These are phyloP conservation scores for Talaromyces sp. DNA, from an alignment of 2,329 filamentous ascomycete genomes.

Conservation along the genomic window DNA sequence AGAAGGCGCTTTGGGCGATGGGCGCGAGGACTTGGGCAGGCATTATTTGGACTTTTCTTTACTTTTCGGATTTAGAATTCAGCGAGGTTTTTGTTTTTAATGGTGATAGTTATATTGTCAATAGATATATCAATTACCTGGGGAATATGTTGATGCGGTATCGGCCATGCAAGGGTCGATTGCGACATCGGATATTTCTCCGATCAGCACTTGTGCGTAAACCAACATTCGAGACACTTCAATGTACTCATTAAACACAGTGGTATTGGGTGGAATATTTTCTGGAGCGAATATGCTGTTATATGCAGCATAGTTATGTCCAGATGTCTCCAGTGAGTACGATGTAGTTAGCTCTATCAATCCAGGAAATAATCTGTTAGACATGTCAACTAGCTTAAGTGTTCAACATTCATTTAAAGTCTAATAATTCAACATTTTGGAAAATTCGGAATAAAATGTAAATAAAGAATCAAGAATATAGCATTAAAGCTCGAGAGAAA, in stretches of 20 bases:
- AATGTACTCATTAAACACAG: background rate
- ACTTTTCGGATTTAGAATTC: background rate
- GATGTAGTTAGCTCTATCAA: background rate
- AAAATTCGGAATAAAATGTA: too few relatives aligned
- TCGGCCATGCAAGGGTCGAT: background rate
- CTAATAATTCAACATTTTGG: too few relatives aligned
- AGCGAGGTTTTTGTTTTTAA: background rate
- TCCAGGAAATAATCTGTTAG: background rate
- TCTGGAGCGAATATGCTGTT: background rate
- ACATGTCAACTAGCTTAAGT: too few relatives aligned
- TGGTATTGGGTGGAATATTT: background rate
- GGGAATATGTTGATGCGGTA: background rate
- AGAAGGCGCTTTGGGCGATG: constrained; percentile 47
- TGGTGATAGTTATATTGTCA: background rate
- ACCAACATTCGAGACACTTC: too few relatives aligned
- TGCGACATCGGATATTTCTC: background rate
- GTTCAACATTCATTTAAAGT: too few relatives aligned
- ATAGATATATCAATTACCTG: background rate
- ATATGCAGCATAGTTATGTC: background rate
- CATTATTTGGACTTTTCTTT: background rate
- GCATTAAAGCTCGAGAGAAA: too few relatives aligned
- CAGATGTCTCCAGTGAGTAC: background rate
- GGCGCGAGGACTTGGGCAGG: constrained; percentile 4
- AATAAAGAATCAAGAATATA: constrained; percentile 12
- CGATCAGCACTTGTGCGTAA: background rate